Evolutionary conservation across 805 yeast genomes (phyloP).

Genomic region (Kuraishia capsulata): DNA sequence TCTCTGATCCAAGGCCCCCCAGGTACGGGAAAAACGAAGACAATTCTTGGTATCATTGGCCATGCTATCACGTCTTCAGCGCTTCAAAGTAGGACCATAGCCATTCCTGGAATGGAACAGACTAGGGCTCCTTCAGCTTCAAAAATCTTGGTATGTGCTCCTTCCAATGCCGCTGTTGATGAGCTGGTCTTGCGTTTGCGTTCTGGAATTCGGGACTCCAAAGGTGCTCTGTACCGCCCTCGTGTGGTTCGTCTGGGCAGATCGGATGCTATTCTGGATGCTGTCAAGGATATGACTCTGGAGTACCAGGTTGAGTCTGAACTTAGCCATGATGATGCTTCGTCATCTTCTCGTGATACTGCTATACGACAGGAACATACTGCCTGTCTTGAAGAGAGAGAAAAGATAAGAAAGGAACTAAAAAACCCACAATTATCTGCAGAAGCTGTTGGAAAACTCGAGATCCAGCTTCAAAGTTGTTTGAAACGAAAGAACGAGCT

Average conservation of each 20-base stretch:
- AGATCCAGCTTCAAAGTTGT: conserved; percentile 43
- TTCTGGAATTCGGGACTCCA: conserved; percentile 52
- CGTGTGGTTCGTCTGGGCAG: conserved; percentile 81
- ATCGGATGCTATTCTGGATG: conserved; percentile 75
- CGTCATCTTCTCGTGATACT: conserved; percentile 32
- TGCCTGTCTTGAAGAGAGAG: conserved; percentile 48
- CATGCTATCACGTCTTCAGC: conserved; percentile 41
- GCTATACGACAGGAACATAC: conserved; percentile 41
- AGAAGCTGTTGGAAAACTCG: conserved; percentile 39
- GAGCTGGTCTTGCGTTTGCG: conserved; percentile 80
- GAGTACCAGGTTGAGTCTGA: conserved; percentile 76
- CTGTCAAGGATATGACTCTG: conserved; percentile 74
- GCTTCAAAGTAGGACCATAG: not conserved
- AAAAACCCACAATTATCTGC: conserved; percentile 17
- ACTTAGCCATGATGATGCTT: conserved; percentile 29
- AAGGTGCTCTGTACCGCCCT: conserved; percentile 48
- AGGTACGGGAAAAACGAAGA: conserved; percentile 98
- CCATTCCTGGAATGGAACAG: conserved; percentile 4
- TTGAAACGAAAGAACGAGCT: conserved; percentile 55
- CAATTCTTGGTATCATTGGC: conserved; percentile 87
- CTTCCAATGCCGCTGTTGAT: conserved; percentile 98
- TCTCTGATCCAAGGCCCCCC: conserved; percentile 97
- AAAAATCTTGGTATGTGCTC: conserved; percentile 87
- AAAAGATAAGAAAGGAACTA: conserved; percentile 35
- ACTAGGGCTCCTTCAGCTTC: conserved; percentile 12